These are phyloP conservation scores for Adiantum capillusveneris DNA, from an alignment of 75 land plant genomes.

Conservation along the genomic window DNA sequence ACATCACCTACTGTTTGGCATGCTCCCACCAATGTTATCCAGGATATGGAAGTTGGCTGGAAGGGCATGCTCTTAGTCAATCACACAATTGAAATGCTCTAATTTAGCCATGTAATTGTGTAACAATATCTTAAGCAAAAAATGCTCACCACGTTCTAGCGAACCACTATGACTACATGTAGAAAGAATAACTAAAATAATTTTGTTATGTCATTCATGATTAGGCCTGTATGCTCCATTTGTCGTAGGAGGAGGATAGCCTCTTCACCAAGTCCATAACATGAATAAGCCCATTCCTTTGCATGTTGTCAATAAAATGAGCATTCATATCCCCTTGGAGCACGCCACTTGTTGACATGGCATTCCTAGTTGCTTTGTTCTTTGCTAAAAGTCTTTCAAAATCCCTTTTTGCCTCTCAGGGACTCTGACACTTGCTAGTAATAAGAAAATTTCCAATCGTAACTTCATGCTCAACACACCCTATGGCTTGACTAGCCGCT, in stretches of 20 bases:
- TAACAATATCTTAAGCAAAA: conserved; percentile 21
- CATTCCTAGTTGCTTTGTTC: too few species aligned
- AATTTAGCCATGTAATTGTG: conserved; percentile 24
- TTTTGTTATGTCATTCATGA: conserved; percentile 8
- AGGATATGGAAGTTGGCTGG: conserved; percentile 31
- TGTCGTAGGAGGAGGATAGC: conserved; percentile 22
- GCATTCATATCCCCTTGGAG: too few species aligned
- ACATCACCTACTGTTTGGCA: conserved; percentile 31
- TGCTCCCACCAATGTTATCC: conserved; percentile 37
- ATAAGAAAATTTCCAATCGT: too few species aligned
- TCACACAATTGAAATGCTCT: conserved; percentile 40
- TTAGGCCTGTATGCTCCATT: conserved; percentile 18
- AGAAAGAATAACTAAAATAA: conserved; percentile 11
- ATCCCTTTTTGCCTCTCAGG: too few species aligned
- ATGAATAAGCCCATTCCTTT: conserved; percentile 31
- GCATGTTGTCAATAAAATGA: conserved; percentile 11
- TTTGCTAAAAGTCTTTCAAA: too few species aligned
- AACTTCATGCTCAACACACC: too few species aligned
- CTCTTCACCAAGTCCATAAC: conserved; percentile 31
- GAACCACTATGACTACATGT: conserved; percentile 9
- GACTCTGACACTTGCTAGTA: too few species aligned
- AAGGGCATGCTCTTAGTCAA: conserved; percentile 35
- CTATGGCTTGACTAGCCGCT: too few species aligned
- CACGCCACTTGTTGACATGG: too few species aligned
- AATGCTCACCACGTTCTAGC: neutral